Base-by-base conservation (phyloP, 2,329 filamentous ascomycete species). In the Akanthomyces uredinophilus region DNA sequence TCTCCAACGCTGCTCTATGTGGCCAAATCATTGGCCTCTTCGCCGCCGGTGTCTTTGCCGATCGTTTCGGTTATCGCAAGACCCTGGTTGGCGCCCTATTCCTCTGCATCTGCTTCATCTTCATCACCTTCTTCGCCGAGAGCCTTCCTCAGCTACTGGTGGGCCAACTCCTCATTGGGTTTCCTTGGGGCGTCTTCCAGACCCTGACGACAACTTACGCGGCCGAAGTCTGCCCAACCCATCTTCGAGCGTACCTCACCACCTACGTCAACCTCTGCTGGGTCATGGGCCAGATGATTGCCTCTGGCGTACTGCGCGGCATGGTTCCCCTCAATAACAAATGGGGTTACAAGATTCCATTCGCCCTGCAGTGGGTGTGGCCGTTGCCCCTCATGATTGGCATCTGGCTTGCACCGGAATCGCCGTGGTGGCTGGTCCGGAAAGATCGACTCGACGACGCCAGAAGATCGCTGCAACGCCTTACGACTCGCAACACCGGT, bases 11-110 rank as follows among this genome's bases (percentile, higher is more conserved):
- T 11, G 74, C 77, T 0, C 72, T 77, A 5, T 75, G 75, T 2
- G 83, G 83, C 13, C 74, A 79, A 61, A 80, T 85, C 24, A 46
- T 83, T 1, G 83, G 83, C 1, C 74, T 83, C 3, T 75, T 82
- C 58, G 35, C 79, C 57, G 81, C 77, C 62, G 83, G 82, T 16
- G 73, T 77, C 62, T 68, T 83, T 7, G 75, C 79, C 10, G 80
- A 84, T 32, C 70, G 73, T 0, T 74, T 76, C 50, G 79, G 79
- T 0, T 81, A 80, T 64, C 75, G 78, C 60, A 76, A 77, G 71
- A 81, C 79, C 0, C 74, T 84, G 32, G 74, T 82, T 8, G 74
- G 70, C 1, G 74, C 77, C 0, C 70, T 84, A 5, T 53, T 71
- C 1, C 67, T 68, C 66, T 69, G 76, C 73, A 67, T 73, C 5